These are phyloP conservation scores for Paecilomyces sp. DNA, from an alignment of 2,329 filamentous ascomycete genomes.

Conservation along the genomic window DNA sequence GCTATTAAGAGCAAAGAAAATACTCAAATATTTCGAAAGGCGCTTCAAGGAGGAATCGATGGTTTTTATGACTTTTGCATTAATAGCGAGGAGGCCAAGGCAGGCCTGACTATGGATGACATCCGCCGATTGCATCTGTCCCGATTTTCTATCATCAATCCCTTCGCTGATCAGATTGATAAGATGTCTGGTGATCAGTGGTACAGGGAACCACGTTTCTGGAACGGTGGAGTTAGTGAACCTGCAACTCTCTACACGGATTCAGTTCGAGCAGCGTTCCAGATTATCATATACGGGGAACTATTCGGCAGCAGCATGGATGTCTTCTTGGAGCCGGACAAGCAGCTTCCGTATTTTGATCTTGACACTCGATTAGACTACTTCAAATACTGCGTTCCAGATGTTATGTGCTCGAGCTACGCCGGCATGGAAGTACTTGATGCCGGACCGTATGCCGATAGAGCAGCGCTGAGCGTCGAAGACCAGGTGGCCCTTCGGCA, in stretches of 20 bases:
- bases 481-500: slow-evolving; percentile 9
- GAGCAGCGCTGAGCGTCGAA: not conserved
- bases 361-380: slow-evolving; percentile 20
- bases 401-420: slow-evolving; percentile 8
- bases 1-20: slow-evolving; percentile 14
- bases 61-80: slow-evolving; percentile 23
- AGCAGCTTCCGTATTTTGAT: slow-evolving; percentile 4
- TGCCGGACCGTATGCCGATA: slow-evolving; percentile 4
- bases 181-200: slow-evolving; percentile 24
- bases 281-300: slow-evolving; percentile 25
- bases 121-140: slow-evolving; percentile 21
- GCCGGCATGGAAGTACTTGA: slow-evolving; percentile 1
- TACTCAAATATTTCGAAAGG: slow-evolving; percentile 9
- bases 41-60: slow-evolving; percentile 21
- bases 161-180: slow-evolving; percentile 24
- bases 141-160: slow-evolving; percentile 24
- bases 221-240: slow-evolving; percentile 23
- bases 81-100: slow-evolving; percentile 6
- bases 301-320: slow-evolving; percentile 20
- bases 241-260: slow-evolving; percentile 19
- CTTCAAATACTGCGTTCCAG: slow-evolving; percentile 23
- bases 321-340: slow-evolving; percentile 9
- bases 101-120: slow-evolving; percentile 21
- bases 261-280: slow-evolving; percentile 16
- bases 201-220: slow-evolving; percentile 17